Percentiles rank a stretch among this genome's conserved stretches.
Conservation (phyloP, 163 green algal species). For the Scenedesmus sp. region DNA sequence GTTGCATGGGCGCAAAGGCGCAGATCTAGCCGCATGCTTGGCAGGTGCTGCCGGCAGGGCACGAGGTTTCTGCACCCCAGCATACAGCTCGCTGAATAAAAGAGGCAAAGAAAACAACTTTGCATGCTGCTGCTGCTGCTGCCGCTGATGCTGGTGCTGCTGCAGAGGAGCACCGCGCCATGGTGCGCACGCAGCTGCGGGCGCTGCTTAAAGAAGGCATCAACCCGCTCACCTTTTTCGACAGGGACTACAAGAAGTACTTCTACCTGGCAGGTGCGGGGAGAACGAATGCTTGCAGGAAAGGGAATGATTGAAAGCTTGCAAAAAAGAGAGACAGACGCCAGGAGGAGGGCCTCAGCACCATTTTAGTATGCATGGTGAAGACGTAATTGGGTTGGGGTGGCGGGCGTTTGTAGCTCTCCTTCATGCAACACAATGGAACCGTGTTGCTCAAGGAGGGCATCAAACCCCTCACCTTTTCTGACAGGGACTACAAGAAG, state of each 20-base stretch:
- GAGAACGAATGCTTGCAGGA: no score
- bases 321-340: no score
- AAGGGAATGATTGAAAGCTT: no score
- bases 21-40: no score
- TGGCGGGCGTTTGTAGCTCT: no score
- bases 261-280: slow-evolving; percentile 86
- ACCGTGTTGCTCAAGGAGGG: slow-evolving; percentile 69
- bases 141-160: no score
- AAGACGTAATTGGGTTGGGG: no score
- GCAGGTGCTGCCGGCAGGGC: not conserved
- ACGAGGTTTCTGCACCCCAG: not conserved
- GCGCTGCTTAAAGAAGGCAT: slow-evolving; percentile 71
- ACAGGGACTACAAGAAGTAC: slow-evolving; percentile 80
- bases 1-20: not conserved
- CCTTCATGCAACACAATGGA: no score
- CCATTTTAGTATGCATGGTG: no score
- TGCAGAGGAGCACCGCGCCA: slow-evolving; percentile 87
- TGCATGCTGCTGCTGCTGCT: not conserved
- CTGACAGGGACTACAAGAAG: slow-evolving; percentile 73
- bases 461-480: slow-evolving; percentile 69
- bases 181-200: slow-evolving; percentile 79
- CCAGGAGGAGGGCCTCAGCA: no score
- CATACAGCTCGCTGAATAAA: no score
- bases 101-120: not conserved
- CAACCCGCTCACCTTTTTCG: slow-evolving; percentile 70